A percentile compares a stretch with the other conserved stretches of the same genome.
phyloP scores from a whole-genome alignment of 192 early-diverging fungal genomes.

The Fimicolochytrium jonesii region DNA sequence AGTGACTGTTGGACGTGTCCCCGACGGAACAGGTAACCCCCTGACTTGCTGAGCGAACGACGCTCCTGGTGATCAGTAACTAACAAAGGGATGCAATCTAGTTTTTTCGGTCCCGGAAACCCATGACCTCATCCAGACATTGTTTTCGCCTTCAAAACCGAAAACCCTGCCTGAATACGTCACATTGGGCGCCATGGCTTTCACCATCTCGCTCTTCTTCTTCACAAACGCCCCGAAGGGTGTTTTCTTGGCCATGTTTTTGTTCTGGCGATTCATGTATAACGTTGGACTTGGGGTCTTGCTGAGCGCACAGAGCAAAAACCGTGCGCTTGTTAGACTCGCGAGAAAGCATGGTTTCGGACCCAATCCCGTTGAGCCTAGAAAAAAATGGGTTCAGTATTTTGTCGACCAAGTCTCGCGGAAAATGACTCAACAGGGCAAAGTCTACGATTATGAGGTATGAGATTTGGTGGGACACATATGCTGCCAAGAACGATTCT shows the following conservation, averaged over 20 bases:
- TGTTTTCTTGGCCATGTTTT: conserved; percentile 70
- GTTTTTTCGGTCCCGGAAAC: conserved; percentile 21
- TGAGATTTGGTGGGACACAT: conserved; percentile 37
- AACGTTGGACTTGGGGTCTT: conserved; percentile 83
- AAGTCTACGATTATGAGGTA: conserved; percentile 24
- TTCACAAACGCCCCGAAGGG: conserved; percentile 50
- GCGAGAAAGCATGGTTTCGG: conserved; percentile 63
- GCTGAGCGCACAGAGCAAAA: conserved; percentile 64
- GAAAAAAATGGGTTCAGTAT: conserved; percentile 30
- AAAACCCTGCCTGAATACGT: conserved; percentile 23
- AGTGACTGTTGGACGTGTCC: conserved; percentile 10
- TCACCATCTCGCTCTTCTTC: conserved; percentile 59
- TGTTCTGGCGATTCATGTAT: conserved; percentile 85
- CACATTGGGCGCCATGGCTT: conserved; percentile 15
- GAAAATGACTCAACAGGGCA: conserved; percentile 29
- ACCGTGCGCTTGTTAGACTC: conserved; percentile 63
- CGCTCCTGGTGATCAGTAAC: background rate
- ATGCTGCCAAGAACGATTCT: background rate
- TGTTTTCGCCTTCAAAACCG: conserved; percentile 17
- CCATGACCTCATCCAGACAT: conserved; percentile 22
- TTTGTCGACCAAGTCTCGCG: conserved; percentile 27
- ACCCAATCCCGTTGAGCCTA: conserved; percentile 21
- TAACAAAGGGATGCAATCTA: background rate
- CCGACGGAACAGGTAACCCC: conserved; percentile 15
- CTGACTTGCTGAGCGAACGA: background rate